These are phyloP conservation scores for Canavalia ensiformis DNA, from an alignment of 306 rosid genomes.

Conservation along the genomic window DNA sequence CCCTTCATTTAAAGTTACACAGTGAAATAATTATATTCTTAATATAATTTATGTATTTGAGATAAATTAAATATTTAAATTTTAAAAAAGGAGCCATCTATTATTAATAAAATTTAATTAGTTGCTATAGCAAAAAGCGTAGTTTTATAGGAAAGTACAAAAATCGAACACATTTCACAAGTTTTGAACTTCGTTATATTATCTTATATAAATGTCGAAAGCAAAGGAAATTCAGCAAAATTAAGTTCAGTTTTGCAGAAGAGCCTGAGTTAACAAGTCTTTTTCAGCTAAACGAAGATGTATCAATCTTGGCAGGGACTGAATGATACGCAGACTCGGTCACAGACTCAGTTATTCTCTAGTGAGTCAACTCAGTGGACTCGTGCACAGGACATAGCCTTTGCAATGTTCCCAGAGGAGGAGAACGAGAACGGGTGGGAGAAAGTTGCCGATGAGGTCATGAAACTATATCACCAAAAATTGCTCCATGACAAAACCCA, in stretches of 20 bases:
- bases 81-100: background rate
- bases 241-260: too few species aligned
- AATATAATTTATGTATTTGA: background rate
- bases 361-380: background rate
- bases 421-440: background rate
- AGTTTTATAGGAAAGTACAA: too few species aligned
- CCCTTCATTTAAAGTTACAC: background rate
- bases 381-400: background rate
- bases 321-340: background rate
- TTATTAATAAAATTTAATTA: background rate
- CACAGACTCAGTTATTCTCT: background rate
- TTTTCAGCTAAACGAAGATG: background rate
- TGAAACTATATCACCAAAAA: background rate
- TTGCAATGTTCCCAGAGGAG: background rate
- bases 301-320: background rate
- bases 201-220: too few species aligned
- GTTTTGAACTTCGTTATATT: too few species aligned
- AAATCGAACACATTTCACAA: too few species aligned
- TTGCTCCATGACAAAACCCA: background rate
- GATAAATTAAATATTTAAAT: background rate
- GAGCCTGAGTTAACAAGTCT: too few species aligned
- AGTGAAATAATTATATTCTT: background rate
- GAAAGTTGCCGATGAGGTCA: background rate
- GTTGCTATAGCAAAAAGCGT: background rate
- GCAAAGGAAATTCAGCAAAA: too few species aligned